A percentile compares a stretch with the other conserved stretches of the same genome.
phyloP scores from a whole-genome alignment of 202 grass and related monocot species.

The Carex arenaria region DNA sequence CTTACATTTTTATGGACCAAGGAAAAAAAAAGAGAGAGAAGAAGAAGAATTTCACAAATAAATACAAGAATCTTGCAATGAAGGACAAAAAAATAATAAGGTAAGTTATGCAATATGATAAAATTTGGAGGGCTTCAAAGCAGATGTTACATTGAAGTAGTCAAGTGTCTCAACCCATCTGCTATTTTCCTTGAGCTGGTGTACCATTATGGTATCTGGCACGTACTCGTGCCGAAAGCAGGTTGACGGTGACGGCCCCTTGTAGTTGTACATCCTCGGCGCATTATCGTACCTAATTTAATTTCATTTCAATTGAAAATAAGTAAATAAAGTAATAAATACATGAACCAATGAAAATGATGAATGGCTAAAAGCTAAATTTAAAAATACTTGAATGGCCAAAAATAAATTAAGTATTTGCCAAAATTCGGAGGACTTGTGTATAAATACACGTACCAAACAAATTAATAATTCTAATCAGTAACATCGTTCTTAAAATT shows the following conservation, averaged over 20 bases:
- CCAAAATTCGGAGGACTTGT: not conserved
- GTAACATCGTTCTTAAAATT: not conserved
- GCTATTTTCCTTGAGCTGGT: conserved; percentile 59
- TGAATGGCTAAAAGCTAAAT: not conserved
- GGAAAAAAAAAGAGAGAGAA: too few species aligned
- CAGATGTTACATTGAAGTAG: conserved; percentile 65
- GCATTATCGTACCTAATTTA: conserved; percentile 26
- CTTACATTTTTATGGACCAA: too few species aligned
- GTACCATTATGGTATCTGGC: conserved; percentile 70
- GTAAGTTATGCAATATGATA: conserved; percentile 27
- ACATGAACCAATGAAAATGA: not conserved
- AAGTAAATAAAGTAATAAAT: not conserved
- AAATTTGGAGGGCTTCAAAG: conserved; percentile 26
- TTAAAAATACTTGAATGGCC: not conserved
- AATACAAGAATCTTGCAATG: too few species aligned
- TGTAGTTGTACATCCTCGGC: conserved; percentile 72
- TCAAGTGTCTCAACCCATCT: conserved; percentile 53
- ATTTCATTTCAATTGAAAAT: not conserved
- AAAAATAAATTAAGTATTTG: not conserved
- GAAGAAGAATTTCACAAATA: too few species aligned
- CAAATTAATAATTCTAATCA: not conserved
- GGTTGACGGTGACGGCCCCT: conserved; percentile 34
- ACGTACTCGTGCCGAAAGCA: conserved; percentile 66
- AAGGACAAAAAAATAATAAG: not conserved
- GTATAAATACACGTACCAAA: not conserved